phyloP scores from a whole-genome alignment of 768 basidiomycete species.

The Boletus sp. region DNA sequence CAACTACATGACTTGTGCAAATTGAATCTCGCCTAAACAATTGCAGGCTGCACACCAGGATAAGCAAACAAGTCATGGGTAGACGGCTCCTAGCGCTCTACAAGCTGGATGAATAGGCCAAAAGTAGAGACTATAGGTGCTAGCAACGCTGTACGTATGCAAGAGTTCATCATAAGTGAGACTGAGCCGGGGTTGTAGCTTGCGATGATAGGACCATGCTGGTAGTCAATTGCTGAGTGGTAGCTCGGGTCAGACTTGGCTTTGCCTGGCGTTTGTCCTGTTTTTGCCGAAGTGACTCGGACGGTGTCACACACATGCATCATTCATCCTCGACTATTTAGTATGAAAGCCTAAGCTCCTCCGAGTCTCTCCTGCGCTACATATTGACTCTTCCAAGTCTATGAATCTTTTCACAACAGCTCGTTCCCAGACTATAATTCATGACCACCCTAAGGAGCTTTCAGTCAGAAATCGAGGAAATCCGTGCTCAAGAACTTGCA shows the following conservation, averaged over 20 bases:
- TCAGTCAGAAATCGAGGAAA: constrained; percentile 76
- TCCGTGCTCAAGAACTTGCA: constrained; percentile 61
- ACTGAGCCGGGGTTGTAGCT: background rate
- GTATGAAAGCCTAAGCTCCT: background rate
- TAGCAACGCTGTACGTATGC: background rate
- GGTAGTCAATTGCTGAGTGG: background rate
- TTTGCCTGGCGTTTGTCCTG: background rate
- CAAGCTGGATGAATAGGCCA: background rate
- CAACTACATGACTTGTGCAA: no score
- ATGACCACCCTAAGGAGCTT: constrained; percentile 36
- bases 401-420: constrained; percentile 13
- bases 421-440: background rate
- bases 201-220: background rate
- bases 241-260: background rate
- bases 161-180: background rate
- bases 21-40: background rate
- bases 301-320: background rate
- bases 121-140: background rate
- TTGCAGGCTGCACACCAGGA: background rate
- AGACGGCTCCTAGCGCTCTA: background rate
- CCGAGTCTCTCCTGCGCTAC: background rate
- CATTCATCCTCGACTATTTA: background rate
- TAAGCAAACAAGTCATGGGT: background rate
- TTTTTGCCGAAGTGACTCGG: constrained; percentile 1
- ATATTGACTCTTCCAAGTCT: constrained; percentile 2